Evolutionary conservation across 2,329 filamentous ascomycete species (phyloP), one percentile per base, ranked within the genome.

Genomic region (Sporothrix mexicana): DNA sequence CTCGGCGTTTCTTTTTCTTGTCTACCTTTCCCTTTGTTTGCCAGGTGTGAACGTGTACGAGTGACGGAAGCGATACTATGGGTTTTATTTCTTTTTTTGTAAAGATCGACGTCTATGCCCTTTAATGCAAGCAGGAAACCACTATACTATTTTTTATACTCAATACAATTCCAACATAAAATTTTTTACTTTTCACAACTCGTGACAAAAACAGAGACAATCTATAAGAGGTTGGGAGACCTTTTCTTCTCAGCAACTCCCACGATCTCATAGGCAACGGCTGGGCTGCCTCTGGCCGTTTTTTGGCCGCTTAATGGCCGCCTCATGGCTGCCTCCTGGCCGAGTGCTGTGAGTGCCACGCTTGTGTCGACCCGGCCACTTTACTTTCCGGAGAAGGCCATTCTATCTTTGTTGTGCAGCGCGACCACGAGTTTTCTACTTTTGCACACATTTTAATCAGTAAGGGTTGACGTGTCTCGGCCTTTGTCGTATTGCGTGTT

Each of bases 111-210:
- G 64, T 36, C 64, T 70, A 25, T 73, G 57, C 43, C 30, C 59
- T 23, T 57, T 73, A 71, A 73, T 73, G 69, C 72, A 71, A 73
- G 72, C 70, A 73, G 72, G 72, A 71, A 62, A 69, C 41, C 49
- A 51, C 36, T 57, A 9, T 61, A 45, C 7, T 10, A 51, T 43
- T 12, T 41, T 45, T 66, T 71, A 64, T 70, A 62, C 53, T 23
- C 23, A 61, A 59, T 68, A 53, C 47, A 53, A 68, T 72, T 66
- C 70, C 64, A 72, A 69, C 71, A 68, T 68, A 41, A 68, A 67
- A 45, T n/a, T 41, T 5, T 15, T 1, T 3, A 2, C 1, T 6
- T 23, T 15, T 25, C 17, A 17, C 13, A 7, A 25, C 23, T 15
- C 15, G 41, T 66, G 66, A 53, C 2, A 3, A 25, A 68, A 51